phyloP scores from a whole-genome alignment of 2,329 filamentous ascomycete genomes.

The Hyphodiscus sp. region DNA sequence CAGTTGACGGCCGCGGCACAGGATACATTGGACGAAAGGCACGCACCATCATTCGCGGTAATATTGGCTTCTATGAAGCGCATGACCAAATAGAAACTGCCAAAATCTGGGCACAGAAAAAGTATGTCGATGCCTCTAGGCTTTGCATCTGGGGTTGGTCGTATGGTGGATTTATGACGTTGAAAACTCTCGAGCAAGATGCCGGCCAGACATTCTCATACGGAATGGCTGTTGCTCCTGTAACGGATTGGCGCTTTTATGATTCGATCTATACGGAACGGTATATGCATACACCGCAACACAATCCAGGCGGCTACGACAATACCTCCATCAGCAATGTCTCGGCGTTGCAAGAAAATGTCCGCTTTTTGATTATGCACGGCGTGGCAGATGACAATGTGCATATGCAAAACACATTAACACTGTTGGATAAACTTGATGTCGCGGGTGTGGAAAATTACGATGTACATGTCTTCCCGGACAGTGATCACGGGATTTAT shows the following conservation, averaged over 20 bases:
- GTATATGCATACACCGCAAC: constrained; percentile 92
- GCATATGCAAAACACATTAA: constrained; percentile 90
- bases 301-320: constrained; percentile 72
- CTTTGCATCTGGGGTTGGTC: constrained; percentile 99
- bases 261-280: constrained; percentile 91
- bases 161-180: constrained; percentile 88
- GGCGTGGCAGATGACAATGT: constrained; percentile 97
- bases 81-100: constrained; percentile 87
- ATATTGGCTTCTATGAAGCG: constrained; percentile 80
- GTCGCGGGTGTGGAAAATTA: constrained; percentile 81
- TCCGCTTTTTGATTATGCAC: constrained; percentile 92
- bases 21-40: constrained; percentile 82
- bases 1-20: constrained; percentile 88
- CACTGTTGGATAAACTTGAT: constrained; percentile 80
- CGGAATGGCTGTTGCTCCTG: constrained; percentile 95
- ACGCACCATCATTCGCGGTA: constrained; percentile 73
- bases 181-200: constrained; percentile 91
- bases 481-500: constrained; percentile 89
- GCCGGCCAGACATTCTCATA: constrained; percentile 88
- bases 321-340: constrained; percentile 69
- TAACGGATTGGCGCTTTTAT: constrained; percentile 98
- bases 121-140: constrained; percentile 74
- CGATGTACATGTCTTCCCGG: constrained; percentile 92
- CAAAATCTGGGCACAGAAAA: constrained; percentile 71
- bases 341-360: constrained; percentile 64